Evolutionary conservation across 2,329 filamentous ascomycete genomes (phyloP).

Genomic region (Apiospora marii): DNA sequence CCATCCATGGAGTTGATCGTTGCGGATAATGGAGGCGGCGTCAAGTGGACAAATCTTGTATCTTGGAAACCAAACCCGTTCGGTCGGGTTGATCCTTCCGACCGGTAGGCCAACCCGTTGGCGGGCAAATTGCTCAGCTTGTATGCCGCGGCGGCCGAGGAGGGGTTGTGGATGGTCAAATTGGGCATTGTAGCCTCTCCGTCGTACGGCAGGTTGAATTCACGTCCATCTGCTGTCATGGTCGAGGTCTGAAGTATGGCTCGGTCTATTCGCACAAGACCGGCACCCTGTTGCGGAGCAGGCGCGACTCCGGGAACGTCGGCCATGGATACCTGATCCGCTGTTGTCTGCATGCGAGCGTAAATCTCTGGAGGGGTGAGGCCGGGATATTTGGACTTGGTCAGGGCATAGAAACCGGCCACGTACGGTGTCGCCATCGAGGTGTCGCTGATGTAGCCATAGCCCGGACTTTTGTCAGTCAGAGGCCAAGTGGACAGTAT

Average conservation of each 20-base stretch:
- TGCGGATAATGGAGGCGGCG: not conserved
- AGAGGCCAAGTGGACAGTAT: conserved; percentile 57
- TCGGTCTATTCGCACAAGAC: not conserved
- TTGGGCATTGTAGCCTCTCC: not conserved
- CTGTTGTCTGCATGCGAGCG: not conserved
- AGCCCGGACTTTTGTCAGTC: conserved; percentile 45
- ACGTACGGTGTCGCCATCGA: conserved; percentile 60
- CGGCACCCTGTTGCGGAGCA: not conserved
- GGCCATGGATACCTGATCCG: not conserved
- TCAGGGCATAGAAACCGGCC: conserved; percentile 48
- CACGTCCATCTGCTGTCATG: not conserved
- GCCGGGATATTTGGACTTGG: conserved; percentile 24
- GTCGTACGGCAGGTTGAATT: not conserved
- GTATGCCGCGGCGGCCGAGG: not conserved
- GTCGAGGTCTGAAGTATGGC: not conserved
- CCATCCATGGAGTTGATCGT: not conserved
- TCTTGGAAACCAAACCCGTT: not conserved
- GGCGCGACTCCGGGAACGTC: not conserved
- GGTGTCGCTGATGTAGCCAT: conserved; percentile 60
- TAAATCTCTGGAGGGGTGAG: conserved; percentile 35
- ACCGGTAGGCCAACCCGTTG: not conserved
- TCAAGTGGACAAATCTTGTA: not conserved
- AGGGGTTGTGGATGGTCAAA: not conserved
- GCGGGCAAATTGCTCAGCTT: not conserved
- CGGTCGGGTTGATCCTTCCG: not conserved